These are phyloP conservation scores for Ballota nigra DNA, from an alignment of 257 asterid genomes.

Conservation along the genomic window DNA sequence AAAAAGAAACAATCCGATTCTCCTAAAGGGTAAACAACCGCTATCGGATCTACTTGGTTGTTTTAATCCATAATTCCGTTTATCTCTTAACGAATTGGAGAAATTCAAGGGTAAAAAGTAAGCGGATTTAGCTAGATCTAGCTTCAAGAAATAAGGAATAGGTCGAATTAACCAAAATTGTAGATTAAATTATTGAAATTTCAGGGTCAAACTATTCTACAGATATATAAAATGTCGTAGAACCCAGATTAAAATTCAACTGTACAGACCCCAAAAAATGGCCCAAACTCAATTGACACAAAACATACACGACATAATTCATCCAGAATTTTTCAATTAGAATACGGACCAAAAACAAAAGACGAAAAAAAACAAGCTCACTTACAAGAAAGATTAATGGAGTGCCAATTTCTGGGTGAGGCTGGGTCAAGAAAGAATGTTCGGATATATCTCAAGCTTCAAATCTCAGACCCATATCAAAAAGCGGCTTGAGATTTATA, in stretches of 20 bases:
- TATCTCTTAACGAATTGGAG: not conserved
- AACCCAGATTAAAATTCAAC: constrained; percentile 9
- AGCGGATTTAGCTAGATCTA: constrained; percentile 32
- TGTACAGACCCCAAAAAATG: not conserved
- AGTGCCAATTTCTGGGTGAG: too few species aligned
- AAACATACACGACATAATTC: not conserved
- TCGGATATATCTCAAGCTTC: constrained; percentile 24
- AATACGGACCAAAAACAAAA: not conserved
- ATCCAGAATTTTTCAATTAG: not conserved
- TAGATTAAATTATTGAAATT: not conserved
- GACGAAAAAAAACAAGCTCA: constrained; percentile 22
- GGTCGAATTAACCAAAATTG: not conserved
- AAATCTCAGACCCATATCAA: not conserved
- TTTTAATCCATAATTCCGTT: not conserved
- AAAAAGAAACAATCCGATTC: not conserved
- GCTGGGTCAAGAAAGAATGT: not conserved
- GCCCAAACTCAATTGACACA: not conserved
- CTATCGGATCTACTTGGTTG: not conserved
- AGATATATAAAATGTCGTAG: not conserved
- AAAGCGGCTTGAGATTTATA: too few species aligned
- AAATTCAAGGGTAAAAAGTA: not conserved
- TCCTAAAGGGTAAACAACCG: not conserved
- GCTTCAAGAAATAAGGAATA: not conserved
- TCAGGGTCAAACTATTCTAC: not conserved
- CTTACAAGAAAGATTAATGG: constrained; percentile 17